Conservation (phyloP, 345 rosid species). For the Camelina neglecta region DNA sequence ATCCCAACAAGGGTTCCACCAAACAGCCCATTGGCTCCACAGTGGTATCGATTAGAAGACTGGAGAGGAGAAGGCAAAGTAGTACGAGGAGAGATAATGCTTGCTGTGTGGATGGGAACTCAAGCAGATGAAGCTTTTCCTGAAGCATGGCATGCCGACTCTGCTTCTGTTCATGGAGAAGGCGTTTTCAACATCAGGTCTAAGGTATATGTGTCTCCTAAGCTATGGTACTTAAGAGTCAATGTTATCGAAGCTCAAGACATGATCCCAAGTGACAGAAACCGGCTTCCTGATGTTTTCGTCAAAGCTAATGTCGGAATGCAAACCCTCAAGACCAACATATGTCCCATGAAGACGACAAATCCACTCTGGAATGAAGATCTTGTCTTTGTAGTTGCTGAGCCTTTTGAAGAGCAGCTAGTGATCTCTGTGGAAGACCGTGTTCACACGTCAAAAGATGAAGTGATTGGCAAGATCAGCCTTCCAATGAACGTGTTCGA, state of each 20-base stretch:
- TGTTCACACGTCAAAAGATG: slow-evolving; percentile 66
- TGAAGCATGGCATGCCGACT: slow-evolving; percentile 83
- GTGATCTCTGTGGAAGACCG: slow-evolving; percentile 70
- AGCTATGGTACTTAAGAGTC: slow-evolving; percentile 83
- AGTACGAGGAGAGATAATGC: slow-evolving; percentile 80
- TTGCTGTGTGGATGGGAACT: slow-evolving; percentile 96
- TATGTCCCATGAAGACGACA: slow-evolving; percentile 53
- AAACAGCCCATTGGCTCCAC: slow-evolving; percentile 90
- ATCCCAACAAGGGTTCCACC: slow-evolving; percentile 96
- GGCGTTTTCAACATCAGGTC: slow-evolving; percentile 68
- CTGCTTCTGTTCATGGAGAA: slow-evolving; percentile 71
- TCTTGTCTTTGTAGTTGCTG: slow-evolving; percentile 87
- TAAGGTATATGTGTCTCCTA: slow-evolving; percentile 85
- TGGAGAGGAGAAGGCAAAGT: slow-evolving; percentile 72
- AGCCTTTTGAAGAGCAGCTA: slow-evolving; percentile 90
- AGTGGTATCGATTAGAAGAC: slow-evolving; percentile 83
- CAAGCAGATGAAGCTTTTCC: slow-evolving; percentile 94
- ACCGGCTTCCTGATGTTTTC: slow-evolving; percentile 68
- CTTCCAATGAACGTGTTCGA: slow-evolving; percentile 62
- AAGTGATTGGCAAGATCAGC: slow-evolving; percentile 66
- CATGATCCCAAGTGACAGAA: slow-evolving; percentile 62
- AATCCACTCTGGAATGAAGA: slow-evolving; percentile 87
- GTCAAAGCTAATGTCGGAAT: slow-evolving; percentile 81
- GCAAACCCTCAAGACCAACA: slow-evolving; percentile 71
- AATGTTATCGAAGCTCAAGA: slow-evolving; percentile 94